Evolutionary conservation across 2,329 filamentous ascomycete genomes (phyloP), one percentile per base, ranked within the genome.

Genomic region (Colletotrichum tropicale): DNA sequence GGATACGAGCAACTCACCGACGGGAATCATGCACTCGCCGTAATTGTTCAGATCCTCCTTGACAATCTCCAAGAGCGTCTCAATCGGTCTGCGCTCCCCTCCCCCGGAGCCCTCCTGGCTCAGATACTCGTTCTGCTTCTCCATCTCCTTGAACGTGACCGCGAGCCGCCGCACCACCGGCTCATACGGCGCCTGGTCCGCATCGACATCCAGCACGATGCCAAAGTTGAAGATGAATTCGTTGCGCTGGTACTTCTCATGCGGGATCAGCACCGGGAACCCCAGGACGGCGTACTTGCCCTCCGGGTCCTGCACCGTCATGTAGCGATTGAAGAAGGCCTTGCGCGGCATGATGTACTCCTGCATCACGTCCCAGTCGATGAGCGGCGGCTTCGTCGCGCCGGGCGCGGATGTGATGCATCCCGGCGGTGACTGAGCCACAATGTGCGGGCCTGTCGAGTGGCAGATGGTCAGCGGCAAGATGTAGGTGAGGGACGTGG

Each of bases 161-260:
- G 96, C 97, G 66, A 98, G 89, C 80, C 98, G 95, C 78, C 94
- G 89, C 70, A 98, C 95, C 36, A 98, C 94, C 78, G 93, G 93
- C 84, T 96, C 95, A 83, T 95, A 98, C 38, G 93, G 94, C 65
- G 91, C 91, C 83, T 94, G 94, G 81, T 98, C 94, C 70, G 88
- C 86, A 67, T 89, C 88, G 62, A 85, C 85, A 66, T 94, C 91
- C 66, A 98, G 89, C 32, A 98, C 94, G 60, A 98, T 88, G 75
- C 95, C 96, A 82, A 98, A 98, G 85, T 98, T 98, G 91, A 98
- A 99, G 82, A 98, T 98, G 88, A 98, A 98, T 84, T 98, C 95
- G 85, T 98, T 98, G 74, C 97, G 93, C 81, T 94, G 92, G 82
- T 98, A 98, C 79, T 94, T 93, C 71, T 93, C 90, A 78, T 96